phyloP scores from a whole-genome alignment of 345 rosid genomes.

The Syzygium aqueum region DNA sequence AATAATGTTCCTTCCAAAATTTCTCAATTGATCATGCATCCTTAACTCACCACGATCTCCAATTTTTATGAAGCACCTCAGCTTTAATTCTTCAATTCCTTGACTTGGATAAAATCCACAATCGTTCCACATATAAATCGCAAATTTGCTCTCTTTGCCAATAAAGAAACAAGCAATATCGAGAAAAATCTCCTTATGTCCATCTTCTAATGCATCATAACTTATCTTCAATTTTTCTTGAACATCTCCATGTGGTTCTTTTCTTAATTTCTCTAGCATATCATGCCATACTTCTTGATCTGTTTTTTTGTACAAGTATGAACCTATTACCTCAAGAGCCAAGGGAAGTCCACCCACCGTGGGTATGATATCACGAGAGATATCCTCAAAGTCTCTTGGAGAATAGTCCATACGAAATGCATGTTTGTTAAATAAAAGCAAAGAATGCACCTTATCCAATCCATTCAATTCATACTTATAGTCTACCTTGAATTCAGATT shows the following conservation, averaged over 20 bases:
- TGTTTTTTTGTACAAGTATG: background rate
- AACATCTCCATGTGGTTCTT: background rate
- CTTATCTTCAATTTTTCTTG: background rate
- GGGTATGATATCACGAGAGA: background rate
- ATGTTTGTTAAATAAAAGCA: too few relatives aligned
- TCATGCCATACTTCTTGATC: rapidly evolving
- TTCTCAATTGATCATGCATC: background rate
- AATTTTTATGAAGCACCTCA: background rate
- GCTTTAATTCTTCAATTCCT: background rate
- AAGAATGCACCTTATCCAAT: too few relatives aligned
- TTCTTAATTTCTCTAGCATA: too few relatives aligned
- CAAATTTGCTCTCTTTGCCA: rapidly evolving
- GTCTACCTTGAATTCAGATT: too few relatives aligned
- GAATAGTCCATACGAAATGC: too few relatives aligned
- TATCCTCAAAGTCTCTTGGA: too few relatives aligned
- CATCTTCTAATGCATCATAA: background rate
- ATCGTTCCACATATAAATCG: background rate
- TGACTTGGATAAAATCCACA: background rate
- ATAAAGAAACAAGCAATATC: background rate
- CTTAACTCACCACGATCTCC: background rate
- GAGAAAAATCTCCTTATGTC: background rate
- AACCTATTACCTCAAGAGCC: background rate
- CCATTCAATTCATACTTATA: too few relatives aligned
- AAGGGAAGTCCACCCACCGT: background rate
- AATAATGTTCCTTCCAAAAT: background rate